A percentile compares a stretch with the other conserved stretches of the same genome.
These are phyloP conservation scores for Penicillium samsonianum DNA, from an alignment of 495 filamentous ascomycete species.

Conservation along the genomic window DNA sequence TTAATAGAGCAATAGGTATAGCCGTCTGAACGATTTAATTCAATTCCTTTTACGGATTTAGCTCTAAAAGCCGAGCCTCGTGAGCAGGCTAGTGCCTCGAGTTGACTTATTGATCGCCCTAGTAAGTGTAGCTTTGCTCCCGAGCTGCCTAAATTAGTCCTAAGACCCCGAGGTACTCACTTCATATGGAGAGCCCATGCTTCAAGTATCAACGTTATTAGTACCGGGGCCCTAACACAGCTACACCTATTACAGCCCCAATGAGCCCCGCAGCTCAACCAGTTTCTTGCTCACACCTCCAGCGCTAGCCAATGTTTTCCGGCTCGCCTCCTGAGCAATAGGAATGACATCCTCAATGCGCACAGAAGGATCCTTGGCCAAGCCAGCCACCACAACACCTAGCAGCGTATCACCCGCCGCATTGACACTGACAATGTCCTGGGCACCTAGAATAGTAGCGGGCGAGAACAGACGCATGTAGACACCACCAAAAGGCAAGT, in stretches of 20 bases:
- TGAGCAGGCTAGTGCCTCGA: too few relatives aligned
- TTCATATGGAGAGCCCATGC: too few relatives aligned
- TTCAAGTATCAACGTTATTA: not conserved
- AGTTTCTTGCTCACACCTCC: constrained; percentile 65
- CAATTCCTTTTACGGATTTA: too few relatives aligned
- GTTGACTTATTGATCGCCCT: not conserved
- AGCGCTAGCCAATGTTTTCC: constrained; percentile 68
- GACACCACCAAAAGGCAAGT: constrained; percentile 67
- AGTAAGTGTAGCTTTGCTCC: too few relatives aligned
- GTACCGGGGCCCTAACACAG: not conserved
- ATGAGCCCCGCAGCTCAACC: constrained; percentile 10
- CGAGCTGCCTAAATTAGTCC: too few relatives aligned
- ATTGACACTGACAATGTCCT: constrained; percentile 83
- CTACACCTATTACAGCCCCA: constrained; percentile 13
- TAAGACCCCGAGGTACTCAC: too few relatives aligned
- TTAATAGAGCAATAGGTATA: too few relatives aligned
- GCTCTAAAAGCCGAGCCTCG: too few relatives aligned
- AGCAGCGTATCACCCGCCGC: constrained; percentile 93
- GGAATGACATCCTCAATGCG: constrained; percentile 46
- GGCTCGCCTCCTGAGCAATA: constrained; percentile 70
- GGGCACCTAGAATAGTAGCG: constrained; percentile 55
- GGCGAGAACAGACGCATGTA: constrained; percentile 82
- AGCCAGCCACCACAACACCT: constrained; percentile 73
- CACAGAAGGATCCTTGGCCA: constrained; percentile 38
- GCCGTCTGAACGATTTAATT: too few relatives aligned